These are phyloP conservation scores for Thermochaetoides dissita DNA, from an alignment of 2,329 filamentous ascomycete genomes.

Conservation along the genomic window DNA sequence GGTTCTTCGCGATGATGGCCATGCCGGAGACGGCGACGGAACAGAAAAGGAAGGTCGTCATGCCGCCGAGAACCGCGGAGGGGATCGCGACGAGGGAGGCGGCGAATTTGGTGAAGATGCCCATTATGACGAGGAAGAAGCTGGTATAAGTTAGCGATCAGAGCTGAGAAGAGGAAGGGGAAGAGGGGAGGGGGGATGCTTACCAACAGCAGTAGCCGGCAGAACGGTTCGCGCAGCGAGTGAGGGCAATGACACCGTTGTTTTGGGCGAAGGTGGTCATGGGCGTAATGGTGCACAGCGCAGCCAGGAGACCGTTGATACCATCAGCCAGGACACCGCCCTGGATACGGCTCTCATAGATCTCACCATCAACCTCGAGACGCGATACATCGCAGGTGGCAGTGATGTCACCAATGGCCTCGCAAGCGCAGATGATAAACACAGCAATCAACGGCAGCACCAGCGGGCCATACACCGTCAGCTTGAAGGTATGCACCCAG, in stretches of 20 bases:
- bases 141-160: constrained; percentile 15
- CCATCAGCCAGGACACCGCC: constrained; percentile 69
- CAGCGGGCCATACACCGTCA: constrained; percentile 57
- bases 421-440: constrained; percentile 61
- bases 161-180: neutral
- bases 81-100: constrained; percentile 68
- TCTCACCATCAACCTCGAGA: constrained; percentile 56
- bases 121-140: constrained; percentile 66
- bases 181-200: neutral
- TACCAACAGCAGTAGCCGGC: constrained; percentile 63
- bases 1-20: constrained; percentile 49
- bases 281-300: constrained; percentile 65
- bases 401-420: constrained; percentile 68
- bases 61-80: constrained; percentile 48
- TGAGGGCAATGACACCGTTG: constrained; percentile 72
- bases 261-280: constrained; percentile 75
- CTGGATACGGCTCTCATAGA: constrained; percentile 66
- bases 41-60: constrained; percentile 70
- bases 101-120: constrained; percentile 71
- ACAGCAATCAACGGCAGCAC: constrained; percentile 58
- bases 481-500: constrained; percentile 65
- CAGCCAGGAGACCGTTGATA: constrained; percentile 59
- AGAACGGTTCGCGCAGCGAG: constrained; percentile 65
- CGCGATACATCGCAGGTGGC: constrained; percentile 70
- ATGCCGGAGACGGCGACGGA: constrained; percentile 67